Percentiles rank a stretch among this genome's conserved stretches.
Evolutionary conservation across 805 yeast species (phyloP).

Genomic region (Candida vartiovaarae): DNA sequence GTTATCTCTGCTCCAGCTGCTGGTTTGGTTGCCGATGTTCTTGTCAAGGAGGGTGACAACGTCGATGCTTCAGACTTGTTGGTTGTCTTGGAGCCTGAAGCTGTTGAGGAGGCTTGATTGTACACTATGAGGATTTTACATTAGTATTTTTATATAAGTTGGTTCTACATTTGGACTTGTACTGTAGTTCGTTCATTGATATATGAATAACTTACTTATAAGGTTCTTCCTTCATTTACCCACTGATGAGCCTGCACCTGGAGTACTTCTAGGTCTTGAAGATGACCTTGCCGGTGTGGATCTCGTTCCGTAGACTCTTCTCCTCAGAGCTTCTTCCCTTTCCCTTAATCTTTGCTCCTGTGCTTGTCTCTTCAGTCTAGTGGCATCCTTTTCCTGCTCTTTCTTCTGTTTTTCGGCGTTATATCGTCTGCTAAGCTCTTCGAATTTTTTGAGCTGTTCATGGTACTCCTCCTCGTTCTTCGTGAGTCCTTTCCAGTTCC

Average conservation of each 20-base stretch:
- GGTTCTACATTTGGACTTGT: neutral
- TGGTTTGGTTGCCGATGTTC: conserved; percentile 74
- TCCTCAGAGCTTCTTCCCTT: conserved; percentile 22
- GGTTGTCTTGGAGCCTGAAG: conserved; percentile 40
- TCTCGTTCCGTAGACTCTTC: conserved; percentile 24
- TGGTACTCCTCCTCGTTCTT: conserved; percentile 20
- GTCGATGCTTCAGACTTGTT: conserved; percentile 93
- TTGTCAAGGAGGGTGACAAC: conserved; percentile 84
- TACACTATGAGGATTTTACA: neutral
- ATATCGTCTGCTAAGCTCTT: conserved; percentile 22
- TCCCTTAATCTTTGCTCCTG: conserved; percentile 18
- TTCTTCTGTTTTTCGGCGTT: conserved; percentile 17
- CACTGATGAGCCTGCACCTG: neutral
- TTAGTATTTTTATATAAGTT: neutral
- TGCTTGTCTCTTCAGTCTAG: conserved; percentile 10
- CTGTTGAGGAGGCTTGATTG: conserved; percentile 7
- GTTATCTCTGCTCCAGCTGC: conserved; percentile 86
- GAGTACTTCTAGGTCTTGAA: neutral
- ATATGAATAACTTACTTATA: too few relatives aligned
- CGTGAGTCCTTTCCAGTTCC: conserved; percentile 31
- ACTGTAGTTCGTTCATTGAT: neutral
- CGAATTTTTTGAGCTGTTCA: conserved; percentile 21
- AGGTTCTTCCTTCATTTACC: too few relatives aligned
- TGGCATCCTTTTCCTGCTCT: conserved; percentile 22
- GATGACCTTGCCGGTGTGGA: conserved; percentile 2